Conservation (phyloP, 208 protist genomes). For the Angomonas deanei region DNA sequence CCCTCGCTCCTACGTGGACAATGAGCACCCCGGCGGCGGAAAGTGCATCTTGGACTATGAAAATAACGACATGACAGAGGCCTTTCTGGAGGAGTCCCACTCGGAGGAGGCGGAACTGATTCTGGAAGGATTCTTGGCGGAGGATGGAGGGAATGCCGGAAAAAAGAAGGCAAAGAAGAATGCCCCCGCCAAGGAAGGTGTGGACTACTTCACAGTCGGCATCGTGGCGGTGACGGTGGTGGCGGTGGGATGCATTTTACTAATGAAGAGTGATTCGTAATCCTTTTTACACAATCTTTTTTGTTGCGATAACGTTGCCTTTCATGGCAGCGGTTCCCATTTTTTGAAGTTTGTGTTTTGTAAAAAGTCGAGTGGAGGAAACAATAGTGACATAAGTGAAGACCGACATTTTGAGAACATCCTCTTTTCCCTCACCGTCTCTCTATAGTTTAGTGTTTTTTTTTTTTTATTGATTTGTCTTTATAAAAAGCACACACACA, state of each 20-base stretch:
- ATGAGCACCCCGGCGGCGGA: slow-evolving; percentile 19
- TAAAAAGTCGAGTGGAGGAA: not conserved
- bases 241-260: too few species aligned
- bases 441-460: not conserved
- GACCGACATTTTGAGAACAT: not conserved
- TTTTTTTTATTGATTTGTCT: slow-evolving; percentile 5
- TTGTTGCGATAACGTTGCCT: too few species aligned
- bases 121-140: slow-evolving; percentile 11
- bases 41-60: slow-evolving; percentile 8
- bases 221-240: not conserved
- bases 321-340: too few species aligned
- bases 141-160: not conserved
- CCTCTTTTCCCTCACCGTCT: not conserved
- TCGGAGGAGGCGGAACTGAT: slow-evolving; percentile 12
- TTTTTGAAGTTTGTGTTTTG: not conserved
- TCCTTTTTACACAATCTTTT: too few species aligned
- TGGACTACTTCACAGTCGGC: not conserved
- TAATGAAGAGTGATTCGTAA: too few species aligned
- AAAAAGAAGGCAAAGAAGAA: not conserved
- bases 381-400: not conserved
- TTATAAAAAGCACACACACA: not conserved
- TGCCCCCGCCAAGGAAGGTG: slow-evolving; percentile 1
- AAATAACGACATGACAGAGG: slow-evolving; percentile 12
- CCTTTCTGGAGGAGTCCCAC: slow-evolving; percentile 16
- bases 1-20: slow-evolving; percentile 9